Evolutionary conservation across 2,329 filamentous ascomycete genomes (phyloP), one percentile per base, ranked within the genome.

Genomic region (Stemphylium vesicarium): DNA sequence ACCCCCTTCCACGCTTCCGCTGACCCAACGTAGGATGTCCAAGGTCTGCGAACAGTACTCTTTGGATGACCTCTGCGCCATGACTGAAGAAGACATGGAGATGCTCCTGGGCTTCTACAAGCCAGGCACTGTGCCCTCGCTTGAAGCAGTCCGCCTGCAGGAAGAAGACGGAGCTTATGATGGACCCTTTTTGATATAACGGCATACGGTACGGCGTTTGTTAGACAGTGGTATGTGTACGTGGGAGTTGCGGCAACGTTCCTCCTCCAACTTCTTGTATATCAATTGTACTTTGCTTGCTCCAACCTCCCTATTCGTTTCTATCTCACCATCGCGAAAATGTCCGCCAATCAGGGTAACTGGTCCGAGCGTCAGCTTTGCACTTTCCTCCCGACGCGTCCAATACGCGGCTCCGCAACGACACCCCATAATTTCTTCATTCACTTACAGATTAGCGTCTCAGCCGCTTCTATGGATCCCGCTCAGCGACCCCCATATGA

Each of bases 1-100:
- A 6, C 20, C 24, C 10, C n/a, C 9, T 3, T 10, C n/a, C 3
- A 24, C 2, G 4, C 8, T 2, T 6, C 7, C 16, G 43, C 73
- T 79, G 52, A 80, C 68, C 13, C 10, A 12, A 7, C 37, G 16
- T 60, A 92, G 90, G 92, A 98, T 98, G 90, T 92, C 88, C 42
- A 88, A 86, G 61, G 91, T 98, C 32, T 97, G 93, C 78, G 92
- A 97, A 65, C 82, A 87, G 32, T 97, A 94, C 82, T 88, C 83
- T 48, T 85, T 96, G 73, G 88, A 96, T 57, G 90, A 97, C 59
- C 84, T 98, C 64, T 93, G 91, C 63, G 84, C 85, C 31, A 87
- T 98, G 83, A 86, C 85, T 16, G 90, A 95, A 45, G 84, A 88
- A 66, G 93, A 82, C 67, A 96, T 98, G 90, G 87, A 90, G 50